A percentile compares a stretch with the other conserved stretches of the same genome.
These are phyloP conservation scores for Cucurbita argyrosperma DNA, from an alignment of 306 rosid genomes.

Conservation along the genomic window DNA sequence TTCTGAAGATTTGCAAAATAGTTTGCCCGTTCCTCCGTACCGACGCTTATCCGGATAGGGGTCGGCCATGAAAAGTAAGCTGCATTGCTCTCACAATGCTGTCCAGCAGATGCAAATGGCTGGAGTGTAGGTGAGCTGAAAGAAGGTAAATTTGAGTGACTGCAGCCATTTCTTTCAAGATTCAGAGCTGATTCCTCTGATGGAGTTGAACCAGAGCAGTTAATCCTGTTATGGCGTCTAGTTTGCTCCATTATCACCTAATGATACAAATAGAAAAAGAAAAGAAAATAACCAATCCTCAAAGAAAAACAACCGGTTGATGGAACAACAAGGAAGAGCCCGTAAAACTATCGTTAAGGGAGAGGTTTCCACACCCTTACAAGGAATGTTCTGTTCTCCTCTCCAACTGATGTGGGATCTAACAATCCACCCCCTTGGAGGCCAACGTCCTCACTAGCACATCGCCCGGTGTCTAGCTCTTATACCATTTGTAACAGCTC, in stretches of 20 bases:
- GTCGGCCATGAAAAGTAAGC: conserved; percentile 98
- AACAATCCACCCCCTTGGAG: too few relatives aligned
- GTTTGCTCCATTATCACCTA: conserved; percentile 55
- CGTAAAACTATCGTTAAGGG: background rate
- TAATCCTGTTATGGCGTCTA: conserved; percentile 48
- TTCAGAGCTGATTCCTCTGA: conserved; percentile 94
- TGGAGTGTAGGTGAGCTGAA: conserved; percentile 75
- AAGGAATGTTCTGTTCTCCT: too few relatives aligned
- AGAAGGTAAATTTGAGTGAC: conserved; percentile 86
- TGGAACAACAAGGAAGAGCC: background rate
- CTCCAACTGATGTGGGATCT: too few relatives aligned
- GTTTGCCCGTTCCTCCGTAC: conserved; percentile 90
- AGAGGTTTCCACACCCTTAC: too few relatives aligned
- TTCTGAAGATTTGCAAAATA: conserved; percentile 85
- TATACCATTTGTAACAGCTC: too few relatives aligned
- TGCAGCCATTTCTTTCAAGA: conserved; percentile 79
- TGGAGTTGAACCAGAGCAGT: conserved; percentile 71
- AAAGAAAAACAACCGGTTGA: background rate
- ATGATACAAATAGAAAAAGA: background rate
- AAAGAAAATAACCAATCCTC: background rate
- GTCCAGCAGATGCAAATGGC: conserved; percentile 93
- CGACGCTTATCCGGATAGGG: conserved; percentile 67
- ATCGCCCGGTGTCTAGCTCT: too few relatives aligned
- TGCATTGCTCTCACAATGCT: conserved; percentile 83
- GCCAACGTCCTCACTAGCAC: too few relatives aligned